Evolutionary conservation across 31 red algal species (phyloP).

Genomic region (Odonthalia washingtoniensis): DNA sequence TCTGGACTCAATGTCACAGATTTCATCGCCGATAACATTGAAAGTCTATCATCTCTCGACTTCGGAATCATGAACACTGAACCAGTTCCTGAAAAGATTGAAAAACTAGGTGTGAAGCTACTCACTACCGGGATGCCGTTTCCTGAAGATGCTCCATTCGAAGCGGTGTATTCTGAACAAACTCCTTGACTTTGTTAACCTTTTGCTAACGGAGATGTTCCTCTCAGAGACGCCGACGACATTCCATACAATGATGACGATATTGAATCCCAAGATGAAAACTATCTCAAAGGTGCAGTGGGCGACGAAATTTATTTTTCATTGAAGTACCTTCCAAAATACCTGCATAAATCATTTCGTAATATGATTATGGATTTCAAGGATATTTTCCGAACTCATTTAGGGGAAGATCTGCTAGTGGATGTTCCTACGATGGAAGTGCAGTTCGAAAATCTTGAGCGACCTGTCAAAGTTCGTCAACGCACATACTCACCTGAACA

Average conservation of each 20-base stretch:
- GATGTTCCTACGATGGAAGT: conserved; percentile 21
- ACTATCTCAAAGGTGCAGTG: neutral
- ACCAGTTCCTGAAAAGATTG: neutral
- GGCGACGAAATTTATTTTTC: neutral
- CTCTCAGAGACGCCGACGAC: neutral
- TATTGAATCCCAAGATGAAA: neutral
- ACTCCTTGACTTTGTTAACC: no score
- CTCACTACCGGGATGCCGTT: no score
- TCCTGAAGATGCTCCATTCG: no score
- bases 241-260: neutral
- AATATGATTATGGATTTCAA: neutral
- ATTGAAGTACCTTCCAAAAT: no score
- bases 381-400: conserved; percentile 20
- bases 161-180: no score
- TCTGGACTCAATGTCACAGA: neutral
- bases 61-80: neutral
- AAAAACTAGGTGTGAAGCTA: neutral
- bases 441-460: conserved; percentile 18
- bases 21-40: conserved; percentile 5
- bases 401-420: conserved; percentile 4
- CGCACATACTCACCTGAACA: conserved; percentile 20
- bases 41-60: neutral
- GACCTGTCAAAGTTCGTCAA: conserved; percentile 9
- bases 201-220: no score
- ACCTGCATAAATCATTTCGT: neutral